Percentiles rank a stretch among this genome's conserved stretches.
phyloP scores from a whole-genome alignment of 768 basidiomycete genomes.

The Auriscalpium orientale region DNA sequence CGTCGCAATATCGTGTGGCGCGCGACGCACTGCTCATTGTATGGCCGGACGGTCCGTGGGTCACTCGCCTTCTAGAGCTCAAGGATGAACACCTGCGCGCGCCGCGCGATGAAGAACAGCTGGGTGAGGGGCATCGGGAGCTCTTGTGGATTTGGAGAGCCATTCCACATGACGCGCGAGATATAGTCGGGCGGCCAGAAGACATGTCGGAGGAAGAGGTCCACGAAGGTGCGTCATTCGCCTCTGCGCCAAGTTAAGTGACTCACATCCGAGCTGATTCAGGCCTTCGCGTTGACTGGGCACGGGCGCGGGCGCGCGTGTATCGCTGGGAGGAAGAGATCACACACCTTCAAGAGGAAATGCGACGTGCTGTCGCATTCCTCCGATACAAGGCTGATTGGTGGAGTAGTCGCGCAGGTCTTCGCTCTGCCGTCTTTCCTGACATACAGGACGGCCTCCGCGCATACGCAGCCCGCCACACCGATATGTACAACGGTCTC shows the following conservation, averaged over 20 bases:
- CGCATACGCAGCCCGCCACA: too few relatives aligned
- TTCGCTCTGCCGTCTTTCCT: too few relatives aligned
- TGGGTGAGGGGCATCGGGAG: not conserved
- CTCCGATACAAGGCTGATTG: too few relatives aligned
- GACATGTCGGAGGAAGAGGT: too few relatives aligned
- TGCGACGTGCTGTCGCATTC: not conserved
- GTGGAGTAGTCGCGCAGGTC: too few relatives aligned
- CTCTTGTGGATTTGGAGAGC: not conserved
- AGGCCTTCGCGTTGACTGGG: not conserved
- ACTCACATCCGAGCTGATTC: not conserved
- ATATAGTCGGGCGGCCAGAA: not conserved
- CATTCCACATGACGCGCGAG: not conserved
- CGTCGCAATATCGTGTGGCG: not conserved
- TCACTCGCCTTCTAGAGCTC: not conserved
- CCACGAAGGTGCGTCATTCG: too few relatives aligned
- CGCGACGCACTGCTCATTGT: not conserved
- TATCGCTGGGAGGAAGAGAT: not conserved
- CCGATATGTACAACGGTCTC: too few relatives aligned
- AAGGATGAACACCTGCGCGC: not conserved
- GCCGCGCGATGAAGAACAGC: not conserved
- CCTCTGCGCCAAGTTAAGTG: too few relatives aligned
- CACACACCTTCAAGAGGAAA: not conserved
- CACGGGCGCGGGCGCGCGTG: not conserved
- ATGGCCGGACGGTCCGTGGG: not conserved
- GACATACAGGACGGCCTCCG: too few relatives aligned